Conservation (phyloP, 495 filamentous ascomycete species). For the Xylaria telfairii region DNA sequence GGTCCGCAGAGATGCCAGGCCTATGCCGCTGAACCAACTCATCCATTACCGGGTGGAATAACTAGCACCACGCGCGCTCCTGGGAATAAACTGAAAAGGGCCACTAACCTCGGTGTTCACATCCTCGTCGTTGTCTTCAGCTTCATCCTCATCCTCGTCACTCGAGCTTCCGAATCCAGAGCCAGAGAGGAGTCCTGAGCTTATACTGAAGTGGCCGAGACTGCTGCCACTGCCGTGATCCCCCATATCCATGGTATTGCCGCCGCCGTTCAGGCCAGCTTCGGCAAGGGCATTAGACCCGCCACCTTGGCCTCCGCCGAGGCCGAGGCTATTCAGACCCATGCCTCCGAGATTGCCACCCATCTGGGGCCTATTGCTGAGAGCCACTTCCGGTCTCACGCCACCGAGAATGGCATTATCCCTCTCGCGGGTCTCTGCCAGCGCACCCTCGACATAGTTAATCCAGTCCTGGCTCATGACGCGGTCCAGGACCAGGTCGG, state of each 20-base stretch:
- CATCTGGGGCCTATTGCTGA: constrained; percentile 54
- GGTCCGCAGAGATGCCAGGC: neutral
- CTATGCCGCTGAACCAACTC: neutral
- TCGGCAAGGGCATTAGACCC: constrained; percentile 76
- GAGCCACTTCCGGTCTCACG: constrained; percentile 85
- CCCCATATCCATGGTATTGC: constrained; percentile 67
- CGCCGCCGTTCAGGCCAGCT: constrained; percentile 70
- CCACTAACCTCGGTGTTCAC: constrained; percentile 59
- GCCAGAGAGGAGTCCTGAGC: constrained; percentile 69
- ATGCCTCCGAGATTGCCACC: constrained; percentile 54
- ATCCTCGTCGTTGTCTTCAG: constrained; percentile 80
- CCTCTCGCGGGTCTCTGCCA: constrained; percentile 92
- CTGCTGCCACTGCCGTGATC: constrained; percentile 68
- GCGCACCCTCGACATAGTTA: constrained; percentile 90
- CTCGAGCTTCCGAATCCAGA: constrained; percentile 96
- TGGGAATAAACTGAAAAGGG: constrained; percentile 5
- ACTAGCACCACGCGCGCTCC: neutral
- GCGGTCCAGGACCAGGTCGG: constrained; percentile 82
- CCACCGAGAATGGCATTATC: constrained; percentile 99
- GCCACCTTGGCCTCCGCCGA: constrained; percentile 61
- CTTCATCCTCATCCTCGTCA: constrained; percentile 96
- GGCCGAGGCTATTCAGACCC: constrained; percentile 47
- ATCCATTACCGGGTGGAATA: neutral
- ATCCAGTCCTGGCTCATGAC: constrained; percentile 90
- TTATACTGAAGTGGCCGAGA: constrained; percentile 69